Evolutionary conservation across 441 rosid genomes (phyloP).

Genomic region (Populus trichocarpa): DNA sequence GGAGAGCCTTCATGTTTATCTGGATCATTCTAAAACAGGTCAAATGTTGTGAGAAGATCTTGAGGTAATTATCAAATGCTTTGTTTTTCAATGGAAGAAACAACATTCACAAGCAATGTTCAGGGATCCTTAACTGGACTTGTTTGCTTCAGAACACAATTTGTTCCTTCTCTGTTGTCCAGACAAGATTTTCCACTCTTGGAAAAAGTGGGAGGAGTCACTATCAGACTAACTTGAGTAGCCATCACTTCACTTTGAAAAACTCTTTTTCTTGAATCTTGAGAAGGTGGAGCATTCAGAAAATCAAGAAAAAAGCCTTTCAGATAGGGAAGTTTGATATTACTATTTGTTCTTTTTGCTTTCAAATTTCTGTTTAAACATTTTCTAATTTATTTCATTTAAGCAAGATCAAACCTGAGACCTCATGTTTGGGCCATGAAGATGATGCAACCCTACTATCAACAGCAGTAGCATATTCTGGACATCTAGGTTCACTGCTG

Average conservation of each 20-base stretch:
- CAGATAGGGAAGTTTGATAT: slow-evolving; percentile 4
- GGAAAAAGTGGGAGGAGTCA: slow-evolving; percentile 7
- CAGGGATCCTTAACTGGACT: slow-evolving; percentile 50
- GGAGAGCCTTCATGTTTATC: slow-evolving; percentile 31
- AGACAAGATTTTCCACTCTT: slow-evolving; percentile 25
- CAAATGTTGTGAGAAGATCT: slow-evolving; percentile 32
- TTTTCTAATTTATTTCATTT: background rate
- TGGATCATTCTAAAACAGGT: slow-evolving; percentile 43
- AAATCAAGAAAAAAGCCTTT: slow-evolving; percentile 22
- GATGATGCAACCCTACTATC: slow-evolving; percentile 15
- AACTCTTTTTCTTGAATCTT: slow-evolving; percentile 33
- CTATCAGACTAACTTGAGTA: slow-evolving; percentile 16
- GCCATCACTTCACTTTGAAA: slow-evolving; percentile 23
- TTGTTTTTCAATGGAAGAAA: slow-evolving; percentile 4
- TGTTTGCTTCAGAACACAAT: slow-evolving; percentile 21
- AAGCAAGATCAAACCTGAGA: slow-evolving; percentile 52
- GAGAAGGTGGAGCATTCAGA: slow-evolving; percentile 34
- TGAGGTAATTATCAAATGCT: background rate
- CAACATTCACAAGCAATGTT: slow-evolving; percentile 14
- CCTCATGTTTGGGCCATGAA: slow-evolving; percentile 16
- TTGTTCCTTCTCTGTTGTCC: slow-evolving; percentile 14
- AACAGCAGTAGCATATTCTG: slow-evolving; percentile 20
- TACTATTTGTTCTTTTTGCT: background rate
- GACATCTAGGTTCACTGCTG: slow-evolving; percentile 27
- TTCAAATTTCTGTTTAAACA: slow-evolving; percentile 3